A percentile compares a stretch with the other conserved stretches of the same genome.
These are phyloP conservation scores for Colletotrichum coccodes DNA, from an alignment of 2,329 filamentous ascomycete species.

Conservation along the genomic window DNA sequence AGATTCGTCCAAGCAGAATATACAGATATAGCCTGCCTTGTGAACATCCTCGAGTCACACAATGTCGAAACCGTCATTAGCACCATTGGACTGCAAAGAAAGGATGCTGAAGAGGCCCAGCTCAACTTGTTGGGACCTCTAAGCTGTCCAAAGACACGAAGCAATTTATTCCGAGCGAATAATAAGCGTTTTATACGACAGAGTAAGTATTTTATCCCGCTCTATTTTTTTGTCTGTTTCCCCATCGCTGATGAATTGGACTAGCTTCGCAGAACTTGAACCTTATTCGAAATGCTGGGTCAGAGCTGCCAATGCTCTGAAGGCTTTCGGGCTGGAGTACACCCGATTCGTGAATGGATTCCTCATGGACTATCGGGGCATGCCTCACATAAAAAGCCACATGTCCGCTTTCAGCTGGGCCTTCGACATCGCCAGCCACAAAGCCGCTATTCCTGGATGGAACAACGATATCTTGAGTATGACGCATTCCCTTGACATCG, in stretches of 20 bases:
- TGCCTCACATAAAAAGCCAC: constrained; percentile 48
- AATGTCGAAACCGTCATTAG: constrained; percentile 56
- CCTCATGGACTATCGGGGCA: constrained; percentile 57
- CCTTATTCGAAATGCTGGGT: background rate
- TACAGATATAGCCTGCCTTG: too few relatives aligned
- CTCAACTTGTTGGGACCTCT: constrained; percentile 54
- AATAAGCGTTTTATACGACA: constrained; percentile 35
- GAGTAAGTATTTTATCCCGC: too few relatives aligned
- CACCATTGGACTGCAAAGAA: constrained; percentile 42
- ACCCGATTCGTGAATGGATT: constrained; percentile 51
- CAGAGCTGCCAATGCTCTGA: constrained; percentile 29
- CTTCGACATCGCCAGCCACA: constrained; percentile 53
- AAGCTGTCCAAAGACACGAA: constrained; percentile 46
- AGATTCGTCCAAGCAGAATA: constrained; percentile 41
- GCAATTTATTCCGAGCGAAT: constrained; percentile 56
- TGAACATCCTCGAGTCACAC: constrained; percentile 43
- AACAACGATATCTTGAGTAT: constrained; percentile 55
- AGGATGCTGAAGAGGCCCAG: constrained; percentile 37
- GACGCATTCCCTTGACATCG: constrained; percentile 61
- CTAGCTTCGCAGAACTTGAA: background rate
- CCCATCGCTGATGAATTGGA: too few relatives aligned
- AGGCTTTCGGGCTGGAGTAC: constrained; percentile 44
- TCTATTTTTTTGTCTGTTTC: too few relatives aligned
- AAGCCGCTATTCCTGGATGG: constrained; percentile 58
- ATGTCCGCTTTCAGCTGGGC: constrained; percentile 50